Base-by-base conservation (phyloP, 2,329 filamentous ascomycete species). In the Fusarium anguioides region DNA sequence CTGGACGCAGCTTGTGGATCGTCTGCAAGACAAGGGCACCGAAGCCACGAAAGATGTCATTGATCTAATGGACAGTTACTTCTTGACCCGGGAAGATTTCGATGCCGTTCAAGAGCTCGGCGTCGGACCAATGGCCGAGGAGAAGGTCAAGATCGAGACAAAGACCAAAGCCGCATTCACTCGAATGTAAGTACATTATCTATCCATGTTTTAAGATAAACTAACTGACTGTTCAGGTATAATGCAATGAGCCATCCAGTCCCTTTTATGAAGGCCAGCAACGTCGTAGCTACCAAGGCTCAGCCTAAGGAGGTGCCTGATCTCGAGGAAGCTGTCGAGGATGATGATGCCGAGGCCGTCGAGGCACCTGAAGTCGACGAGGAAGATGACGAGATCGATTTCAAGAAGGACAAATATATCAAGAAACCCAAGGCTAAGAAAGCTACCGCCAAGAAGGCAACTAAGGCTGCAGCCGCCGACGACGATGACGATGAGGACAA, bases 31-130 rank as follows among this genome's bases (percentile, higher is more conserved):
- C 0, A 90, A 96, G 57, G 96, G 96, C 71, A 96, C 93, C 73
- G 94, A 96, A 2, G 86, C 87, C 9, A 91, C 97, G 6, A 85
- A 87, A 2, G 90, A 92, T 3, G 90, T 97, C 52, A 99, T 99
- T 74, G 88, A 96, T 52, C 84, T 97, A 52, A 98, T 99, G 96
- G 96, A 99, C 75, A 94, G 91, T 75, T 99, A 99, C 80, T 99
- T 91, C 78, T 83, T 99, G 57, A 98, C 96, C 1, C 91, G 91
- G 64, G 96, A 99, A 23, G 96, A 99, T 76, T 97, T 95, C 78
- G 96, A 99, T 75, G 91, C 90, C 11, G 93, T 99, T 72, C 85
- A 94, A 76, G 96, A 99, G 80, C 86, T 99, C 23, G 95, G 94
- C 8, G 87, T 99, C 15, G 96, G 95, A 6, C 87, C 89, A 2